These are phyloP conservation scores for Candida anglica DNA, from an alignment of 805 yeast species.

Conservation along the genomic window DNA sequence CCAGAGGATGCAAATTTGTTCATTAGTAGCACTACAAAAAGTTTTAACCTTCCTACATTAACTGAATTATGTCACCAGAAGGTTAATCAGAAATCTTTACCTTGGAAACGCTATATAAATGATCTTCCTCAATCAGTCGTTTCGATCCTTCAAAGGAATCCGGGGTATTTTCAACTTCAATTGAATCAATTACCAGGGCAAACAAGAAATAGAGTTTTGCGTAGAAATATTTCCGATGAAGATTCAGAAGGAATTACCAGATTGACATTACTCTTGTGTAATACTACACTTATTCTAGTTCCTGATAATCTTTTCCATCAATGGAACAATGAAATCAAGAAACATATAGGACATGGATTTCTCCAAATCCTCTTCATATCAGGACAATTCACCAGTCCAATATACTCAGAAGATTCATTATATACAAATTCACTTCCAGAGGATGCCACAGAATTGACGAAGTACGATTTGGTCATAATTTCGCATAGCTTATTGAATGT, in stretches of 20 bases:
- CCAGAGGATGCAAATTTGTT: slow-evolving; percentile 30
- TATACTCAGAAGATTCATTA: slow-evolving; percentile 9
- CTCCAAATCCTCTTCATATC: slow-evolving; percentile 33
- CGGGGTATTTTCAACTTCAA: slow-evolving; percentile 41
- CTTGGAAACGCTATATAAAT: slow-evolving; percentile 50
- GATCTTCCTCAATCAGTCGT: slow-evolving; percentile 44
- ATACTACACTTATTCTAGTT: slow-evolving; percentile 54
- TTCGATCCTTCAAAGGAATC: slow-evolving; percentile 26
- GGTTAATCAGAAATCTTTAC: slow-evolving; percentile 46
- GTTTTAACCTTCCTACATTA: slow-evolving; percentile 5
- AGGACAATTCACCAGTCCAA: slow-evolving; percentile 21
- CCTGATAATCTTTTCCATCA: slow-evolving; percentile 68
- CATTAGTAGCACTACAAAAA: slow-evolving; percentile 6
- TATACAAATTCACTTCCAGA: slow-evolving; percentile 16
- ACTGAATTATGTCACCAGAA: slow-evolving; percentile 38
- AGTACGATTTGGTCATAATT: slow-evolving; percentile 52
- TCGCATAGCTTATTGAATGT: slow-evolving; percentile 44
- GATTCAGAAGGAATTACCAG: slow-evolving; percentile 13
- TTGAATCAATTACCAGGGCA: not conserved
- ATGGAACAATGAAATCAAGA: slow-evolving; percentile 56
- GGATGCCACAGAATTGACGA: slow-evolving; percentile 28
- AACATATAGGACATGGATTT: slow-evolving; percentile 43
- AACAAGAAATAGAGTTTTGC: slow-evolving; percentile 13
- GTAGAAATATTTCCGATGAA: too few relatives aligned
- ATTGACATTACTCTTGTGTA: slow-evolving; percentile 39